A percentile compares a stretch with the other conserved stretches of the same genome.
Conservation (phyloP, 2,329 filamentous ascomycete species). For the Onygenales sp. region DNA sequence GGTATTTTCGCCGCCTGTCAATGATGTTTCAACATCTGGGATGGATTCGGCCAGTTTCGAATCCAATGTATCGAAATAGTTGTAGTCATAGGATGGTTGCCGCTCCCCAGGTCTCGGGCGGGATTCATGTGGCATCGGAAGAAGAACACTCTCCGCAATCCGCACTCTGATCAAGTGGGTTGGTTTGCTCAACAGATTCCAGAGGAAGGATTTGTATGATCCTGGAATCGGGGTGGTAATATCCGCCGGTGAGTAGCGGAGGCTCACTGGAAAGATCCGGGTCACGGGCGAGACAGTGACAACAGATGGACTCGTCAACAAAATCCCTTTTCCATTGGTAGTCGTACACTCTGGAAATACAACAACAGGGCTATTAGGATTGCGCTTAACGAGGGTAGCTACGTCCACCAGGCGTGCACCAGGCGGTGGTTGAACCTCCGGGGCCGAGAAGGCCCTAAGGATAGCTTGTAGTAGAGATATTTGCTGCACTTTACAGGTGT, state of each 20-base stretch:
- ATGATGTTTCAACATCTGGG: conserved; percentile 19
- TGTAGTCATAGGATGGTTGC: conserved; percentile 31
- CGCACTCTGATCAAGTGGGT: conserved; percentile 86
- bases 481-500: conserved; percentile 60
- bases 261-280: conserved; percentile 80
- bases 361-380: conserved; percentile 68
- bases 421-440: conserved; percentile 39
- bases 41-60: conserved; percentile 15
- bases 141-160: conserved; percentile 64
- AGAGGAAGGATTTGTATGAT: conserved; percentile 64
- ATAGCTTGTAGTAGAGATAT: conserved; percentile 71
- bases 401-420: conserved; percentile 50
- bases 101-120: conserved; percentile 1
- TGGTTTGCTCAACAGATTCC: conserved; percentile 73
- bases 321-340: conserved; percentile 82
- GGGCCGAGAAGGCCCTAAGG: conserved; percentile 57
- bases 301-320: conserved; percentile 72
- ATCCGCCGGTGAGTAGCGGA: conserved; percentile 81
- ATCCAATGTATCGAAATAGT: conserved; percentile 39
- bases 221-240: conserved; percentile 84
- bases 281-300: conserved; percentile 56
- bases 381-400: conserved; percentile 51
- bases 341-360: conserved; percentile 93
- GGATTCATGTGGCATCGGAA: conserved; percentile 41
- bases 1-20: conserved; percentile 51